Base-by-base conservation (phyloP, 805 yeast genomes). In the Novakomyces olei region DNA sequence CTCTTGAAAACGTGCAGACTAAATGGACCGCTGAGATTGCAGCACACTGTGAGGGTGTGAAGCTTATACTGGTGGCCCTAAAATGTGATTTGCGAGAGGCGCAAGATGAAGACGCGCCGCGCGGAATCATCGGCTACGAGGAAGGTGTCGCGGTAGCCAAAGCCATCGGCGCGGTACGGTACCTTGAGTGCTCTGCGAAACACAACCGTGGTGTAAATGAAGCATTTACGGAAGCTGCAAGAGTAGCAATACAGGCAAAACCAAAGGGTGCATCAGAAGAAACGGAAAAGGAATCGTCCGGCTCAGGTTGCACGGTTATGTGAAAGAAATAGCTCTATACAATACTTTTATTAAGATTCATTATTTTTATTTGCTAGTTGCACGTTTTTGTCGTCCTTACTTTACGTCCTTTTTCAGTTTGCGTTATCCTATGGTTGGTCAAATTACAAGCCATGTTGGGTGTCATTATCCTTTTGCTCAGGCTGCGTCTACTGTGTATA, bases 1-100 rank as follows among this genome's bases (percentile, higher is more conserved):
- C 96, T 20, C 60, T 85, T 37, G 94, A 80, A 49, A 85, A 85
- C 56, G 95, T 91, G 29, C 83, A 80, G 51, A 72, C 80, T 43
- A 81, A 80, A 54, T 85, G 98, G 98, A 91, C 80, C 18, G 91
- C 92, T 4, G 98, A 85, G 51, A 83, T 88, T 37, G 73, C 92
- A 26, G 96, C 85, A 49, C 92, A 85, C 51, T 88, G 96, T 54
- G 93, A 80, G 44, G 95, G 93, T 30, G 96, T 88, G 29, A 79
- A 83, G 54, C 60, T 85, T 34, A 93, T 88, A 10, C 60, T 85
- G 36, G 96, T 85, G 17, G 96, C 96, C 1, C 61, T 88, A 43
- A 85, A 85, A 54, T 88, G 96, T 46, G 98, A 85, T 55, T 61
- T 85, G 48, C 69, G 98, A 52, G 57, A 39, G 7, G 45, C 35